These are phyloP conservation scores for Acacia pycnantha DNA, from an alignment of 331 rosid species.

Conservation along the genomic window DNA sequence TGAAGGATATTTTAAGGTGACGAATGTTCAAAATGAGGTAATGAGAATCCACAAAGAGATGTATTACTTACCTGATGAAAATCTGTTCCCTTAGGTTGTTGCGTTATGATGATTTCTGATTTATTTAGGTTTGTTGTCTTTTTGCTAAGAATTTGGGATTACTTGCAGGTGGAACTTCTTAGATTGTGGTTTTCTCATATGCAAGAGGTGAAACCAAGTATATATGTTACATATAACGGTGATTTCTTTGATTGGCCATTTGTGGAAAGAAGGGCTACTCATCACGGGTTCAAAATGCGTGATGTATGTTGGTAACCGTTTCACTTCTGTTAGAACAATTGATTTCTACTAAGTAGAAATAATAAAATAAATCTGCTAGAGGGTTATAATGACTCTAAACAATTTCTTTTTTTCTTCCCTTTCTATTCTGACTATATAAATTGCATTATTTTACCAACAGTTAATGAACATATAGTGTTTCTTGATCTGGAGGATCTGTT, in stretches of 20 bases:
- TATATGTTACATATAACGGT: conserved; percentile 92
- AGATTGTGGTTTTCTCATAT: conserved; percentile 88
- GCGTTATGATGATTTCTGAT: conserved; percentile 5
- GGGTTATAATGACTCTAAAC: background rate
- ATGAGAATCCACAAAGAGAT: conserved; percentile 13
- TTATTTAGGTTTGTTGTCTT: background rate
- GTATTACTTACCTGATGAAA: conserved; percentile 9
- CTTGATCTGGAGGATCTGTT: conserved; percentile 1
- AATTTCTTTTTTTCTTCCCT: conserved; percentile 4
- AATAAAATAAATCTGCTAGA: conserved; percentile 5
- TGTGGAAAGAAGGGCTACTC: conserved; percentile 81
- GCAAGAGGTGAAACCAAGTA: conserved; percentile 97
- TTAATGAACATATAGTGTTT: conserved; percentile 16
- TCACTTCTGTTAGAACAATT: conserved; percentile 19
- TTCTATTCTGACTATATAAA: background rate
- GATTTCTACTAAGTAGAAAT: conserved; percentile 25
- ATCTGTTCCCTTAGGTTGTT: conserved; percentile 18
- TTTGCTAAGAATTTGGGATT: conserved; percentile 7
- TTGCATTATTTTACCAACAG: conserved; percentile 16
- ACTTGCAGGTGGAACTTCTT: conserved; percentile 84
- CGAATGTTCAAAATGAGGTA: conserved; percentile 93
- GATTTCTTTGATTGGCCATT: conserved; percentile 98
- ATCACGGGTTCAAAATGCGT: conserved; percentile 82
- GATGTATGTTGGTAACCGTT: conserved; percentile 58
- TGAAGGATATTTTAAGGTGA: conserved; percentile 87